Evolutionary conservation across 1,284 basidiomycete species (phyloP), one percentile per base, ranked within the genome.

Genomic region (Amylostereum areolatum): DNA sequence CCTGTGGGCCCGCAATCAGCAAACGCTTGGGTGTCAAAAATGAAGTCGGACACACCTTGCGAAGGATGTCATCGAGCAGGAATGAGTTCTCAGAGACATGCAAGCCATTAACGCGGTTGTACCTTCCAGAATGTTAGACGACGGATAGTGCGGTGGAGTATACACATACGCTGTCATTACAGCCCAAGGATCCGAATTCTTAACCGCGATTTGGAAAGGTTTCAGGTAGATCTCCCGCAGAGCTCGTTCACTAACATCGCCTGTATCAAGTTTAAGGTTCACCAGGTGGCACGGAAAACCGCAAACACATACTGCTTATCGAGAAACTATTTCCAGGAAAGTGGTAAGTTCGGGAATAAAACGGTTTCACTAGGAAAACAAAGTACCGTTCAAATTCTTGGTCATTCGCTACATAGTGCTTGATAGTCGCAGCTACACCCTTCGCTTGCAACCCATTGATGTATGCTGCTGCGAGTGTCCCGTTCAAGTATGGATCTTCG

Each of bases 191-290:
- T 75, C 67, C 0, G 81, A 77, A 49, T 75, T 61, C 55, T 74
- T 80, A 57, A 83, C 78, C 5, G 81, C 80, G 27, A 82, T 63
- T 79, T 83, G 83, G 60, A 84, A 84, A 71, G 85, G 83, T 59
- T 83, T 80, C 30, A 87, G 70, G 62, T 88, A 88, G 45, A 89
- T 72, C 61, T 88, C 85, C 50, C 83, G 75, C 25, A 88, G 65
- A 18, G 85, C 81, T 43, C 84, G 71, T 34, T 79, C 76, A 57
- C 73, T 72, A 44, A 82, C 66, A 39, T 74, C 72, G 43, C 71
- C 70, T 71, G 59, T 48, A 18, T 18, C 51, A 35, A 5, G 32
- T 35, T 12, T 47, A 6, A 10, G 34, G 18, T 24, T 7, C 12
- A 8, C 10, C 27, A n/a, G 25, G 18, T n/a, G 4, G 24, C 10